Percentiles rank a stretch among this genome's conserved stretches.
Conservation (phyloP, 805 yeast species). For the Diddensiella transvaalensis region DNA sequence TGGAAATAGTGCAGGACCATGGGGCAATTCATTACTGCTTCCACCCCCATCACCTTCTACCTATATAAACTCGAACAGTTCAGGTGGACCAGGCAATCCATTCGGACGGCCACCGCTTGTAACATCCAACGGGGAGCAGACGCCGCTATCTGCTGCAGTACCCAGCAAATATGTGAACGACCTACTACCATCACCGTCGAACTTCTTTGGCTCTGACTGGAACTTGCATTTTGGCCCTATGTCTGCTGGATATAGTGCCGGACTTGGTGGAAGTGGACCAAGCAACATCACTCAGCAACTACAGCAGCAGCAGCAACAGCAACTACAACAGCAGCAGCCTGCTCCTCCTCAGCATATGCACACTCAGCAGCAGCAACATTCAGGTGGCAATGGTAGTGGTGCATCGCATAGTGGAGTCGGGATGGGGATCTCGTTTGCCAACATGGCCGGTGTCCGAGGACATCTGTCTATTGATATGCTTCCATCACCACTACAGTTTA, state of each 20-base stretch:
- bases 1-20: slow-evolving; percentile 21
- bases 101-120: slow-evolving; percentile 30
- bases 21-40: slow-evolving; percentile 29
- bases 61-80: slow-evolving; percentile 24
- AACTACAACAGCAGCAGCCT: background rate
- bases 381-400: background rate
- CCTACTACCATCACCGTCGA: slow-evolving; percentile 77
- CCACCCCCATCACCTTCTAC: slow-evolving; percentile 37
- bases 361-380: slow-evolving; percentile 3
- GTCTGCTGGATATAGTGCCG: slow-evolving; percentile 21
- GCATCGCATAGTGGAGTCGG: slow-evolving; percentile 8
- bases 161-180: slow-evolving; percentile 72
- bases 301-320: slow-evolving; percentile 10
- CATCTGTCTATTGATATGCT: slow-evolving; percentile 23
- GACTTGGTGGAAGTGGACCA: slow-evolving; percentile 7
- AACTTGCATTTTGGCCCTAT: slow-evolving; percentile 39
- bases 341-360: background rate
- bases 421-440: slow-evolving; percentile 16
- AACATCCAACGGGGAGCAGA: slow-evolving; percentile 51
- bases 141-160: slow-evolving; percentile 63
- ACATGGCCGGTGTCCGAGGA: slow-evolving; percentile 8
- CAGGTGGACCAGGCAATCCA: slow-evolving; percentile 35
- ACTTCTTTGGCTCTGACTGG: slow-evolving; percentile 63
- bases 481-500: slow-evolving; percentile 30
- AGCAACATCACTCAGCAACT: background rate